Conservation (phyloP, 2,329 filamentous ascomycete species). For the Stagonosporopsis vannaccii region DNA sequence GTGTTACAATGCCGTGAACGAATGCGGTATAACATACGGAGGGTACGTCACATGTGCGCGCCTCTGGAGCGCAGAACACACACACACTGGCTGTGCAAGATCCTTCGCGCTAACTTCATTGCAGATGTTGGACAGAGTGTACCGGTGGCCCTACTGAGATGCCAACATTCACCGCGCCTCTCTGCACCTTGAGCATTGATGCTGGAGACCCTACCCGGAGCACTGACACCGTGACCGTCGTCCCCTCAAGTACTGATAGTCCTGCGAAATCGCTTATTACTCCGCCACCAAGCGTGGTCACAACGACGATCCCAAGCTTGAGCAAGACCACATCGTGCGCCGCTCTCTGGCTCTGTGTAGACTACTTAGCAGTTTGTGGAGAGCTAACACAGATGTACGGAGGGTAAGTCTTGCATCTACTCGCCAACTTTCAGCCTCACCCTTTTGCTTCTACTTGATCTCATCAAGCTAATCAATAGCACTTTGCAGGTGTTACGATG, state of each 20-base stretch:
- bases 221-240: not conserved
- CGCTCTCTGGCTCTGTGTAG: slow-evolving; percentile 17
- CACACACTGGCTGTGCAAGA: too few relatives aligned
- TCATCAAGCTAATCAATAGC: not conserved
- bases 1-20: slow-evolving; percentile 30
- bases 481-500: slow-evolving; percentile 22
- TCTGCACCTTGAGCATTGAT: not conserved
- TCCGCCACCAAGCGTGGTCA: not conserved
- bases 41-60: slow-evolving; percentile 20
- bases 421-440: not conserved
- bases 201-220: not conserved
- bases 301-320: not conserved
- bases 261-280: not conserved
- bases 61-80: not conserved
- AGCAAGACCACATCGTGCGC: not conserved
- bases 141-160: slow-evolving; percentile 2
- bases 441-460: not conserved
- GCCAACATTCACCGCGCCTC: slow-evolving; percentile 17
- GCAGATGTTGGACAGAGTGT: slow-evolving; percentile 21
- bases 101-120: not conserved
- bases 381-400: slow-evolving; percentile 9
- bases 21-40: slow-evolving; percentile 29
- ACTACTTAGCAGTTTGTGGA: slow-evolving; percentile 16
- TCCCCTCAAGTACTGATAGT: not conserved
- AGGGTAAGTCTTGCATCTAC: slow-evolving; percentile 5